Evolutionary conservation across 805 yeast genomes (phyloP), one percentile per base, ranked within the genome.

Genomic region (Schwanniomyces polymorphus): DNA sequence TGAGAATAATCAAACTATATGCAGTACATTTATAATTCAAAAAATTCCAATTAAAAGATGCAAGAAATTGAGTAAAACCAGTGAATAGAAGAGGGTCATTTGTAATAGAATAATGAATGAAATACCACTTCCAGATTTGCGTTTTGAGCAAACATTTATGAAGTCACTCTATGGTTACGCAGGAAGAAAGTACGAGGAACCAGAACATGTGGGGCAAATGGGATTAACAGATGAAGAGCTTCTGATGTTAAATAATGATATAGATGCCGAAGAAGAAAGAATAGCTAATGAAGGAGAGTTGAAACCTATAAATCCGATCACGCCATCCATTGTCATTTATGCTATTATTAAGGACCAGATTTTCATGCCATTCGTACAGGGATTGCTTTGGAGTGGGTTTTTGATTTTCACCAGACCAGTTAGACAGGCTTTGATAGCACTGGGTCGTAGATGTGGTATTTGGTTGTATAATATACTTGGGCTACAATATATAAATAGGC

Each of bases 81-180:
- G 7, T 12, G n/a, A 28, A 10, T 12, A 11, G 2, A 3, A 28
- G n/a, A 34, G 14, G 38, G 2, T 8, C 25, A 18, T 7, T 11
- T 14, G 14, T n/a, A 4, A 38, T 26, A n/a, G 10, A 14, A 28
- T 11, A 26, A 37, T 40, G 27, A 26, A 38, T 5, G 41, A 41
- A 14, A 27, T 65, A 5, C 53, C 63, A 11, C 52, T 76, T 2
- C 91, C 91, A 0, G 92, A 86, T 55, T 64, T 86, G 21, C 70
- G 92, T 39, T 85, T 84, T 55, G 88, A 84, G 56, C 77, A 82
- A 46, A 69, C 86, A 2, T 86, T 86, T 59, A 61, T 71, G 51
- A 61, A 56, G 43, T 61, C 59, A 23, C 59, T 73, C 27, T 48
- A 58, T 31, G 47, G 49, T 9, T 69, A 72, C 46, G 73, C 75